These are phyloP conservation scores for Naumovozyma castellii DNA, from an alignment of 805 yeast species.

Conservation along the genomic window DNA sequence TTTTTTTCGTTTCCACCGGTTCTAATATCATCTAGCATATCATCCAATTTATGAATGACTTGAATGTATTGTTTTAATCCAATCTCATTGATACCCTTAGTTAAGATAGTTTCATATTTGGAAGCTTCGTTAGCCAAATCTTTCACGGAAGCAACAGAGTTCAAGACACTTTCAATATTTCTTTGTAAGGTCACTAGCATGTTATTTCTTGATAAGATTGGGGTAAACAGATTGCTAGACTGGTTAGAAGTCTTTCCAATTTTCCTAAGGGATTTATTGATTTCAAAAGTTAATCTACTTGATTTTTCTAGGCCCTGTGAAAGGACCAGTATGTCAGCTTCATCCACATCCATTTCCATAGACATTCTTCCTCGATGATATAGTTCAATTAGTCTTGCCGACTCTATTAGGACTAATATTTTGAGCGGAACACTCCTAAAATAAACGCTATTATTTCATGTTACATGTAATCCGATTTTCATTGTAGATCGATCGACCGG, in stretches of 20 bases:
- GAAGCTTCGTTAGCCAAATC: conserved; percentile 40
- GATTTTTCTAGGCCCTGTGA: conserved; percentile 62
- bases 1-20: conserved; percentile 17
- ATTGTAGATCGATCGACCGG: too few species aligned
- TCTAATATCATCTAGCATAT: conserved; percentile 37
- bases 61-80: conserved; percentile 32
- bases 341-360: conserved; percentile 48
- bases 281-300: conserved; percentile 43
- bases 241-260: conserved; percentile 31
- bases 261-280: conserved; percentile 44
- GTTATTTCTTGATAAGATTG: conserved; percentile 57
- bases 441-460: not conserved
- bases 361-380: conserved; percentile 3
- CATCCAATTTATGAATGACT: conserved; percentile 37
- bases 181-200: conserved; percentile 43
- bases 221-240: conserved; percentile 45
- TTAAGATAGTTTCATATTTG: conserved; percentile 31
- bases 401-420: too few species aligned
- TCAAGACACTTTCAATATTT: conserved; percentile 48
- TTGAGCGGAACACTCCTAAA: not conserved
- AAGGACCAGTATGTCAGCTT: conserved; percentile 74
- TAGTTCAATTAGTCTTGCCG: too few species aligned
- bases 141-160: conserved; percentile 39
- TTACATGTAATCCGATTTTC: too few species aligned
- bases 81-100: conserved; percentile 26